Evolutionary conservation across 1,284 basidiomycete genomes (phyloP).

Genomic region (Cryptococcus amylolentus): DNA sequence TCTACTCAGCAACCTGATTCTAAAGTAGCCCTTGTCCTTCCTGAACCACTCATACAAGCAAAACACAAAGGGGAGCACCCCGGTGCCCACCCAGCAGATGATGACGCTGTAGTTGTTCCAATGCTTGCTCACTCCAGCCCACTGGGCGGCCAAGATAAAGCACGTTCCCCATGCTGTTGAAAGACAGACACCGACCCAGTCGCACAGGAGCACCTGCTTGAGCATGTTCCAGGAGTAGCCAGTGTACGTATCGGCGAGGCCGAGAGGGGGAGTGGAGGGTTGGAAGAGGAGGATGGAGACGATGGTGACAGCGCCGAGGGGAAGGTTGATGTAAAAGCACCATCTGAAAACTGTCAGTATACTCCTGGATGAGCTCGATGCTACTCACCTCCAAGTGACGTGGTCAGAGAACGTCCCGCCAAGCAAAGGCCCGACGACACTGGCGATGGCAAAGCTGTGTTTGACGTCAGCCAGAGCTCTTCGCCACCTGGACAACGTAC

Average conservation of each 20-base stretch:
- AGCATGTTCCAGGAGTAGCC: slow-evolving; percentile 33
- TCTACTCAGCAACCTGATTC: slow-evolving; percentile 39
- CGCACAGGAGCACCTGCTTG: slow-evolving; percentile 42
- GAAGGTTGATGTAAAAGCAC: slow-evolving; percentile 56
- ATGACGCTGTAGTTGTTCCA: slow-evolving; percentile 42
- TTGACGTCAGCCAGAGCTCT: background rate
- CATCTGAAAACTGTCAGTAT: slow-evolving; percentile 18
- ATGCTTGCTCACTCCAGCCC: slow-evolving; percentile 51
- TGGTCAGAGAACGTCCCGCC: slow-evolving; percentile 52
- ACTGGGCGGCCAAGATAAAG: slow-evolving; percentile 51
- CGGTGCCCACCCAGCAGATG: slow-evolving; percentile 29
- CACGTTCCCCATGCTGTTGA: slow-evolving; percentile 49
- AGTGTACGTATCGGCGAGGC: slow-evolving; percentile 54
- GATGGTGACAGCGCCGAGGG: slow-evolving; percentile 44
- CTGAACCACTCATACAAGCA: slow-evolving; percentile 42
- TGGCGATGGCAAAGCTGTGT: slow-evolving; percentile 43
- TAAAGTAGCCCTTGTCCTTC: slow-evolving; percentile 46
- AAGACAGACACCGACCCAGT: slow-evolving; percentile 49
- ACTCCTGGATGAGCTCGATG: slow-evolving; percentile 31
- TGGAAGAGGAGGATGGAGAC: slow-evolving; percentile 48
- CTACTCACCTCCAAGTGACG: slow-evolving; percentile 50
- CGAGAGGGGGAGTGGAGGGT: slow-evolving; percentile 50
- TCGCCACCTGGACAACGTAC: slow-evolving; percentile 14
- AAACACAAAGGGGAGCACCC: slow-evolving; percentile 37
- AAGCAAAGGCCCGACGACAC: slow-evolving; percentile 47